Conservation (phyloP, 176 grass and related monocot genomes). For the Juncus effusus region DNA sequence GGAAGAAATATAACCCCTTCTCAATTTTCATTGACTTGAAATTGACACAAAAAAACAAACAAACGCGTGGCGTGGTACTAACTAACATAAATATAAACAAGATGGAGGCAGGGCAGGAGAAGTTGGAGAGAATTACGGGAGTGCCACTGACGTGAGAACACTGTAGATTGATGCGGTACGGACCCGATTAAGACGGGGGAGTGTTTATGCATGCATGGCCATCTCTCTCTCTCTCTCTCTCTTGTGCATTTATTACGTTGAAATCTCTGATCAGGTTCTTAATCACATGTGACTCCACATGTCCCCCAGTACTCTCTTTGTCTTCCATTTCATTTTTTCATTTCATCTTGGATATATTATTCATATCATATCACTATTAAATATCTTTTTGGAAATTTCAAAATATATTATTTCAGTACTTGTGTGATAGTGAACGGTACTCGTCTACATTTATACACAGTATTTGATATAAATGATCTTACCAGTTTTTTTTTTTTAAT, state of each 20-base stretch:
- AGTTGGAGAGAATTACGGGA: background rate
- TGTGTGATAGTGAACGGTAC: background rate
- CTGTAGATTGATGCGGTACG: slow-evolving; percentile 18
- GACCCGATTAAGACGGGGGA: slow-evolving; percentile 22
- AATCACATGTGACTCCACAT: slow-evolving; percentile 35
- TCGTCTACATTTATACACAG: too few species aligned
- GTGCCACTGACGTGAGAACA: slow-evolving; percentile 11
- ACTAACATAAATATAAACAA: too few species aligned
- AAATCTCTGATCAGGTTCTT: slow-evolving; percentile 9
- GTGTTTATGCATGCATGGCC: slow-evolving; percentile 17
- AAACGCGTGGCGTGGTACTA: background rate
- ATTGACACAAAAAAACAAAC: background rate
- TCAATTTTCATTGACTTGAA: slow-evolving; percentile 17
- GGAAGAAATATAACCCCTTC: background rate
- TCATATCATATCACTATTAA: background rate
- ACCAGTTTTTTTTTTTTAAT: too few species aligned
- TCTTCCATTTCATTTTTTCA: background rate
- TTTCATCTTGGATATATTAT: background rate
- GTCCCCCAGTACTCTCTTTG: slow-evolving; percentile 22
- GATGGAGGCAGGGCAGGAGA: background rate
- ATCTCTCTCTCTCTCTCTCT: background rate
- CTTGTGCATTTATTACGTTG: slow-evolving; percentile 4
- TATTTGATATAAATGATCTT: too few species aligned
- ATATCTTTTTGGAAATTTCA: background rate
- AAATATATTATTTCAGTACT: background rate